These are phyloP conservation scores for Boechera divaricarpa DNA, from an alignment of 345 rosid species.

Conservation along the genomic window DNA sequence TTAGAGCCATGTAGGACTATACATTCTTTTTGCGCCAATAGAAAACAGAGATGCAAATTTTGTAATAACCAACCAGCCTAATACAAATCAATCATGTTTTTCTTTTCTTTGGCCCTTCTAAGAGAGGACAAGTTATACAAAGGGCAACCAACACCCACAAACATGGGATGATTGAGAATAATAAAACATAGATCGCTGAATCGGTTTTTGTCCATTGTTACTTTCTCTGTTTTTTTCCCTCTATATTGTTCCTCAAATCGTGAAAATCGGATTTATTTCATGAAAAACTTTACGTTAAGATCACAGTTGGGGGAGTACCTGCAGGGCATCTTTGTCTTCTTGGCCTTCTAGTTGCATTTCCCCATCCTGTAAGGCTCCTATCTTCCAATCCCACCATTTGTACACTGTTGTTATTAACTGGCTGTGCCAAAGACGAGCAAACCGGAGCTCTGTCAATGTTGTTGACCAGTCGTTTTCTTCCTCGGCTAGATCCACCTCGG, in stretches of 20 bases:
- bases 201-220: constrained; percentile 34
- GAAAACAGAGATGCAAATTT: constrained; percentile 5
- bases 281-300: constrained; percentile 51
- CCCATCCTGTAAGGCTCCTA: constrained; percentile 87
- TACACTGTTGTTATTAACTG: constrained; percentile 50
- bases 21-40: constrained; percentile 6
- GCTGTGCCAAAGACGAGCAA: constrained; percentile 60
- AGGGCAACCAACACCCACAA: constrained; percentile 36
- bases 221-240: constrained; percentile 36
- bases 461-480: constrained; percentile 59
- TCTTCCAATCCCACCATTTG: constrained; percentile 75
- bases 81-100: constrained; percentile 22
- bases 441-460: constrained; percentile 52
- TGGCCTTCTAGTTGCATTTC: constrained; percentile 89
- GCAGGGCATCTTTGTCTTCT: constrained; percentile 89
- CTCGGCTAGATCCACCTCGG: constrained; percentile 72
- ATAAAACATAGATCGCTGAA: constrained; percentile 16
- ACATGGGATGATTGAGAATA: constrained; percentile 25
- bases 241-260: constrained; percentile 46
- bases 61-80: constrained; percentile 40
- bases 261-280: constrained; percentile 29
- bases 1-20: constrained; percentile 27
- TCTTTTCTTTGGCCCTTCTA: constrained; percentile 27
- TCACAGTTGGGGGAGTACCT: constrained; percentile 64
- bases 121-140: constrained; percentile 39